Evolutionary conservation across 768 basidiomycete species (phyloP).

Genomic region (Mrakia blollopis): DNA sequence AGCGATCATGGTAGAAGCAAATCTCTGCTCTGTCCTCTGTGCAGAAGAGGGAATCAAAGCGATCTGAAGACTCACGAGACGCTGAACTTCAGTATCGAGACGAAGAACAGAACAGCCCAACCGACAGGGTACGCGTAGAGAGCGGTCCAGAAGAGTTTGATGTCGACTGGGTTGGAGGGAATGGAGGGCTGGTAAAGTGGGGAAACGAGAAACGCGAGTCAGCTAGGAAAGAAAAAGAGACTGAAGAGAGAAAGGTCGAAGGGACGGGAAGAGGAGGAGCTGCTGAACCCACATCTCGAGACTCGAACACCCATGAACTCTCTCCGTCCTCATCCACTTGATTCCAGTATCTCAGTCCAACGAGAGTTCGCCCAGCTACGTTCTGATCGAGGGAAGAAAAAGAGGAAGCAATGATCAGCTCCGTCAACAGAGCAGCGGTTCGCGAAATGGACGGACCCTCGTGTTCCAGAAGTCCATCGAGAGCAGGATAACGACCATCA

Average conservation of each 20-base stretch:
- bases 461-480: constrained; percentile 99
- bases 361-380: constrained; percentile 85
- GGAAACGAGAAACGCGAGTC: background rate
- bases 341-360: constrained; percentile 96
- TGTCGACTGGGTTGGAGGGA: constrained; percentile 33
- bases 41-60: background rate
- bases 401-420: background rate
- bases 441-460: constrained; percentile 54
- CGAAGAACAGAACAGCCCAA: constrained; percentile 80
- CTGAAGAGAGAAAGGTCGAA: background rate
- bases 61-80: constrained; percentile 60
- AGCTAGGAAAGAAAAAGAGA: background rate
- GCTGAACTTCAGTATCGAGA: constrained; percentile 82
- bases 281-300: constrained; percentile 68
- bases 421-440: background rate
- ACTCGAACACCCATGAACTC: constrained; percentile 96
- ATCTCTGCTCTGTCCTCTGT: no score
- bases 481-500: constrained; percentile 83
- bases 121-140: constrained; percentile 82
- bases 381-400: constrained; percentile 55
- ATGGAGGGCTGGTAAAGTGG: constrained; percentile 22
- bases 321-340: constrained; percentile 98
- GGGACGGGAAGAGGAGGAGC: background rate
- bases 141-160: constrained; percentile 57
- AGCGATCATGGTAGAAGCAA: background rate